Evolutionary conservation across 2,329 filamentous ascomycete species (phyloP).

Genomic region (Aspergillaceae sp.): DNA sequence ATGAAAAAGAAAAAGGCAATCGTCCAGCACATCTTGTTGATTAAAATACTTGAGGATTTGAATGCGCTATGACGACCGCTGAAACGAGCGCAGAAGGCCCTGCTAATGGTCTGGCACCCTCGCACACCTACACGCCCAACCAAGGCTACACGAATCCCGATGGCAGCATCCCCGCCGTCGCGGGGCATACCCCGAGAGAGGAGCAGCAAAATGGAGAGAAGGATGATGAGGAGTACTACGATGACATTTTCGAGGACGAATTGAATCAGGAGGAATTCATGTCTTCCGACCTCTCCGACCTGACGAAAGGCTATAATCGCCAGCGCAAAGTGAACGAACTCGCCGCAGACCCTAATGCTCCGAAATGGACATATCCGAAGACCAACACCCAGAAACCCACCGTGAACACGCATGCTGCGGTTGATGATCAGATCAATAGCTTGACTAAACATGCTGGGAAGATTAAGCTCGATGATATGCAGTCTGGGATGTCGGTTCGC

Average conservation of each 20-base stretch:
- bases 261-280: conserved; percentile 48
- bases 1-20: conserved; percentile 8
- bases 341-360: conserved; percentile 37
- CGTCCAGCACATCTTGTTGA: background rate
- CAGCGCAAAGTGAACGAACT: conserved; percentile 60
- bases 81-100: conserved; percentile 17
- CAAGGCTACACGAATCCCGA: conserved; percentile 39
- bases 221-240: conserved; percentile 54
- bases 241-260: conserved; percentile 50
- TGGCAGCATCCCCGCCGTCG: conserved; percentile 23
- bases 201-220: conserved; percentile 39
- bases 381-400: conserved; percentile 70
- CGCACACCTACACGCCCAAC: conserved; percentile 43
- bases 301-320: conserved; percentile 82
- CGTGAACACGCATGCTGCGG: conserved; percentile 67
- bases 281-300: conserved; percentile 54
- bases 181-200: conserved; percentile 24
- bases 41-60: background rate
- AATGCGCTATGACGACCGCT: conserved; percentile 17
- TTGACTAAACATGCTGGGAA: conserved; percentile 78
- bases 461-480: conserved; percentile 63
- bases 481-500: conserved; percentile 45
- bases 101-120: conserved; percentile 39
- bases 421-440: conserved; percentile 83
- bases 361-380: conserved; percentile 55